Evolutionary conservation across 495 filamentous ascomycete species (phyloP), one percentile per base, ranked within the genome.

Genomic region (Letharia lupina): DNA sequence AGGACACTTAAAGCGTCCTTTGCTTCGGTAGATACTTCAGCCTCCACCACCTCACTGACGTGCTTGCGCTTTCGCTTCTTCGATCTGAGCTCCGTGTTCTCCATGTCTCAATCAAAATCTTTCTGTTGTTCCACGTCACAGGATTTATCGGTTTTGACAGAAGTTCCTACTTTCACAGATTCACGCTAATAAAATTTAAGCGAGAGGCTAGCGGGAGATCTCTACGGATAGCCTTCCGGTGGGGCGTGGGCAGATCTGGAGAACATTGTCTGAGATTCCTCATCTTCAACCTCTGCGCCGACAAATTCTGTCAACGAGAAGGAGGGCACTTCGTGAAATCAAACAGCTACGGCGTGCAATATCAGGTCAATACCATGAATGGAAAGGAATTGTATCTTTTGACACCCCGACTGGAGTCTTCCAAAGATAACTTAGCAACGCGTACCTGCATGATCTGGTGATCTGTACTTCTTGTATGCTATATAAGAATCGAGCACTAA

Each of bases 51-150:
- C 4, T 47, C 42, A 40, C 33, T 67, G 4, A 65, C 70, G 65
- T 84, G 81, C 76, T 80, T 84, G 74, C 82, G 79, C 79, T 90
- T 90, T 65, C 87, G 83, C 78, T 90, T 91, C 74, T 87, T 89
- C 4, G 79, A 73, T 69, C 82, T 80, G 61, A 79, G 69, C 75
- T 91, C 89, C 72, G 80, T 71, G 52, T 75, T 75, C 69, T 80
- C 77, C 73, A 82, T 77, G 75, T 60, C 75, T 70, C 31, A 33
- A 28, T 28, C 23, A 52, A 9, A 52, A 15, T 31, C 10, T 31
- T 52, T 15, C 23, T 52, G 48, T 31, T 28, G 23, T 12, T 31
- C 3, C 48, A n/a, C 20, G 9, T 48, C 58, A 39, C 0, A 28
- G 59, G 2, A 31, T 18, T 13, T 40, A 35, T 52, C 20, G 47